Conservation (phyloP, 1,284 basidiomycete species). For the Trichosporon inkin region DNA sequence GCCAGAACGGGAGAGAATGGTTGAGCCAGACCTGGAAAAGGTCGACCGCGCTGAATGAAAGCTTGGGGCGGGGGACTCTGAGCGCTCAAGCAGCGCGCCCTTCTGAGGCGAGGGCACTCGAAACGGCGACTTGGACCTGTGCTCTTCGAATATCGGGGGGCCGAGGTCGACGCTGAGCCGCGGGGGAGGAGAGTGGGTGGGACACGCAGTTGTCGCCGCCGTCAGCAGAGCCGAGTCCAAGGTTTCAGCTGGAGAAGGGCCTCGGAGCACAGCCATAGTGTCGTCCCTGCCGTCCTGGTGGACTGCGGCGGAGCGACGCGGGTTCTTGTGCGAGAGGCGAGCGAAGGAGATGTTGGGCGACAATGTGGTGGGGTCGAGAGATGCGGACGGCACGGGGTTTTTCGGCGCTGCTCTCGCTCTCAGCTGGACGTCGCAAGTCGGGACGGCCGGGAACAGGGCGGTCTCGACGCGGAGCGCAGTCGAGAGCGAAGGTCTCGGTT, state of each 20-base stretch:
- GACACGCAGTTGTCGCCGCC: background rate
- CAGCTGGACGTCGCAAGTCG: background rate
- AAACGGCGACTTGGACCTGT: background rate
- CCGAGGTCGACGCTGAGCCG: constrained; percentile 1
- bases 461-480: no score
- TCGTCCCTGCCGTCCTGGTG: background rate
- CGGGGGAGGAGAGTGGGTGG: background rate
- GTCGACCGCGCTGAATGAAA: constrained; percentile 3
- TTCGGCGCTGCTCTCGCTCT: background rate
- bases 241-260: background rate
- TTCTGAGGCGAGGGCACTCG: background rate
- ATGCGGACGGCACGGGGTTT: background rate
- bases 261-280: constrained; percentile 5
- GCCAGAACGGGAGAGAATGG: no score
- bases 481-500: no score
- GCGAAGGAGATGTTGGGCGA: background rate
- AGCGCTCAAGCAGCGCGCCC: background rate
- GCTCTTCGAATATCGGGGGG: constrained; percentile 2
- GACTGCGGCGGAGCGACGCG: background rate
- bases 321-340: background rate
- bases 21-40: background rate
- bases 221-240: background rate
- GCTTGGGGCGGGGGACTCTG: background rate
- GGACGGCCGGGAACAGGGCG: no score
- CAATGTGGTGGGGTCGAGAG: background rate